A percentile compares a stretch with the other conserved stretches of the same genome.
Conservation (phyloP, 331 rosid genomes). For the Prunus yedoensis region DNA sequence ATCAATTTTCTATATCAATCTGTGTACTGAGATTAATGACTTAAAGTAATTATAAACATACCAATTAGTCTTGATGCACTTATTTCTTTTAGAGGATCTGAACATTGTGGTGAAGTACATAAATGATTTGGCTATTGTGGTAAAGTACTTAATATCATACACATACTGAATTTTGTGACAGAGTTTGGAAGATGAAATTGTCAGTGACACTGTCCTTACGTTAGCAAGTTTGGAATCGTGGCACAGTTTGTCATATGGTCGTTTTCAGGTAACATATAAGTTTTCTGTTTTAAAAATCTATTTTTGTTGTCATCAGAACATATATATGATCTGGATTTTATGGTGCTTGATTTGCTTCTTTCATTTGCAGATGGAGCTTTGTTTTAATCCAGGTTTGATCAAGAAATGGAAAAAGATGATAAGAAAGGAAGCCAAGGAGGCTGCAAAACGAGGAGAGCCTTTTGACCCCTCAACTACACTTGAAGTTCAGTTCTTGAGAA, state of each 20-base stretch:
- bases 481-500: constrained; percentile 81
- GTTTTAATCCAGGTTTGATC: constrained; percentile 74
- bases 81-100: background rate
- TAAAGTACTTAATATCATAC: background rate
- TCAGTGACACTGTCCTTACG: constrained; percentile 75
- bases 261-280: constrained; percentile 73
- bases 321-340: constrained; percentile 20
- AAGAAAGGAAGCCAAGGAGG: constrained; percentile 67
- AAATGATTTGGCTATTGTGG: background rate
- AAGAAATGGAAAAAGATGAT: constrained; percentile 95
- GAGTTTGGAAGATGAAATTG: constrained; percentile 99
- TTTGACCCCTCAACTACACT: constrained; percentile 55
- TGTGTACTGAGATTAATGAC: background rate
- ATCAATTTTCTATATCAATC: background rate
- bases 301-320: constrained; percentile 8
- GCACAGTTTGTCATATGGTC: constrained; percentile 91
- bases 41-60: background rate
- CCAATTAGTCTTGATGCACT: background rate
- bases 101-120: background rate
- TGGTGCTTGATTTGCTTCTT: constrained; percentile 21
- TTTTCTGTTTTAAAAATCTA: background rate
- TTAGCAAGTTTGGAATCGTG: constrained; percentile 88
- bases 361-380: constrained; percentile 78
- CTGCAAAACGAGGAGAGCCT: constrained; percentile 55
- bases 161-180: constrained; percentile 38